Percentiles rank a stretch among this genome's conserved stretches.
Evolutionary conservation across 257 asterid species (phyloP).

Genomic region (Solanum etuberosum): DNA sequence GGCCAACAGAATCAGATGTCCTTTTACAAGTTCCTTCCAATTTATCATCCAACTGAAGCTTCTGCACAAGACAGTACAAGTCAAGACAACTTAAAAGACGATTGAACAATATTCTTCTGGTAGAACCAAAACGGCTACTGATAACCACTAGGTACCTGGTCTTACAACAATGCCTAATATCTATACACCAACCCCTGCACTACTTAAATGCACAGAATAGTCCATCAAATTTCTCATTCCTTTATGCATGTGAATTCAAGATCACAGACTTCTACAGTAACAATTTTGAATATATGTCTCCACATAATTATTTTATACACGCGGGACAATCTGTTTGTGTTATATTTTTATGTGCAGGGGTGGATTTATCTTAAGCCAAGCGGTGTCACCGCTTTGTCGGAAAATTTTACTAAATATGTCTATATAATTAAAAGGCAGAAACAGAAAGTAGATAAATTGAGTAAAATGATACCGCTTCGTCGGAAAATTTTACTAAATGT

Average conservation of each 20-base stretch:
- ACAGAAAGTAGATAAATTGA: not conserved
- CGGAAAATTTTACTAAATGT: not conserved
- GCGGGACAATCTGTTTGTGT: not conserved
- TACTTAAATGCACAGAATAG: not conserved
- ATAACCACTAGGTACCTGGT: not conserved
- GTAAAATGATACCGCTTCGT: not conserved
- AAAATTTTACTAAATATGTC: not conserved
- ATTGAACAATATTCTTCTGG: not conserved
- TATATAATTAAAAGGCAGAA: not conserved
- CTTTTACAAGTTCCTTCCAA: conserved; percentile 16
- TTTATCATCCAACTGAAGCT: conserved; percentile 13
- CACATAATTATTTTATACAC: not conserved
- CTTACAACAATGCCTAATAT: not conserved
- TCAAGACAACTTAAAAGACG: not conserved
- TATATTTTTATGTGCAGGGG: not conserved
- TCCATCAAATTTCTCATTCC: not conserved
- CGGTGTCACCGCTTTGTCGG: not conserved
- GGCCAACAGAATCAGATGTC: conserved; percentile 19
- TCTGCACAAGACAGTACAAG: conserved; percentile 12
- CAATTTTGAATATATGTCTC: not conserved
- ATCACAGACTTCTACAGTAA: not conserved
- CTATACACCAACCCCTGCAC: not conserved
- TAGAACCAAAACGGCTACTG: not conserved
- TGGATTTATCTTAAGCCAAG: not conserved
- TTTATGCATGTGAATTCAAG: not conserved